phyloP scores from a whole-genome alignment of 176 grass and related monocot species.

The Phyllostachys edulis region DNA sequence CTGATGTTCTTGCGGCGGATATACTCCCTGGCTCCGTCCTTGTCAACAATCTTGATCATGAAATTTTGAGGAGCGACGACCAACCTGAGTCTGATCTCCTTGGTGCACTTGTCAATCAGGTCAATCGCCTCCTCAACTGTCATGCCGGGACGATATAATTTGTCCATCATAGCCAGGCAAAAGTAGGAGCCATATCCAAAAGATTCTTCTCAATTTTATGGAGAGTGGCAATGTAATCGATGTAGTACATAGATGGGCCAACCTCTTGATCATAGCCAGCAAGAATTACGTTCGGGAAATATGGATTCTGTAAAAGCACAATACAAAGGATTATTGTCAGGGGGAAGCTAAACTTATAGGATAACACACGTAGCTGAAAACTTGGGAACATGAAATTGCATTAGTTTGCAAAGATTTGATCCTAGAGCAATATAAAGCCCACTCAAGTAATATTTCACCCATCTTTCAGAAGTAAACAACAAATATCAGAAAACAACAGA shows the following conservation, averaged over 20 bases:
- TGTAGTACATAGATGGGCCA: too few species aligned
- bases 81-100: not conserved
- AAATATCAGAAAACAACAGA: not conserved
- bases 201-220: too few species aligned
- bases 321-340: not conserved
- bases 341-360: not conserved
- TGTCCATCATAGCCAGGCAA: too few species aligned
- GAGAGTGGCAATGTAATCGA: too few species aligned
- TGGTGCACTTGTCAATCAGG: not conserved
- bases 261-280: too few species aligned
- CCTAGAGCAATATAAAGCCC: not conserved
- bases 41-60: slow-evolving; percentile 26
- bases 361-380: not conserved
- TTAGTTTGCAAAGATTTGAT: not conserved
- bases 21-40: slow-evolving; percentile 56
- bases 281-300: not conserved
- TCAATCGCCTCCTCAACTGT: not conserved
- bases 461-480: not conserved
- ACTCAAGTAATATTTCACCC: not conserved
- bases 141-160: too few species aligned
- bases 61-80: not conserved
- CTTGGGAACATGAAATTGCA: not conserved
- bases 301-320: not conserved
- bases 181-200: too few species aligned
- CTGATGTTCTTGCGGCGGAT: slow-evolving; percentile 2